These are phyloP conservation scores for Tetradesmus obliquus DNA, from an alignment of 139 green algal species.

Conservation along the genomic window DNA sequence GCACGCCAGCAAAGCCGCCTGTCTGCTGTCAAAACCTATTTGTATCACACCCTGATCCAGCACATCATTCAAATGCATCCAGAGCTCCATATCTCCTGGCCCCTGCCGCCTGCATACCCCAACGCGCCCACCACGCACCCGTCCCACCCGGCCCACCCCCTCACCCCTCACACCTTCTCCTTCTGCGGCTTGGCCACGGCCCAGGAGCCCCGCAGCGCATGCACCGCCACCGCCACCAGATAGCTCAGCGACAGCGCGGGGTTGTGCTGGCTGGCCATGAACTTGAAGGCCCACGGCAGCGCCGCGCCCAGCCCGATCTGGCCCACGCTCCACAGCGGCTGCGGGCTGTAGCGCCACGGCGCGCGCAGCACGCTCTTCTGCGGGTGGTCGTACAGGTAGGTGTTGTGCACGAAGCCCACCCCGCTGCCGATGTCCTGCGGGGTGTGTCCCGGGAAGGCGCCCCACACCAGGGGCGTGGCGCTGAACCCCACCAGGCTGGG, in stretches of 20 bases:
- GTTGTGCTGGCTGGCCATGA: conserved; percentile 32
- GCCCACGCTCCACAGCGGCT: conserved; percentile 70
- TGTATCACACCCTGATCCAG: too few species aligned
- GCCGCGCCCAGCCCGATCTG: conserved; percentile 61
- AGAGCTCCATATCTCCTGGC: too few species aligned
- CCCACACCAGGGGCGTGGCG: conserved; percentile 73
- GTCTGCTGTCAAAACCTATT: too few species aligned
- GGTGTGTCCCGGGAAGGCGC: conserved; percentile 70
- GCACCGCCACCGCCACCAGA: conserved; percentile 22
- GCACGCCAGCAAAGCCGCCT: too few species aligned
- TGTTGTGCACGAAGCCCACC: conserved; percentile 87
- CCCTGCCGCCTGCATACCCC: too few species aligned
- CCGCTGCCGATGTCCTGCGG: conserved; percentile 76
- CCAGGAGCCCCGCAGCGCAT: conserved; percentile 39
- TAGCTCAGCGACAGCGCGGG: conserved; percentile 20
- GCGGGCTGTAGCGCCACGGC: conserved; percentile 72
- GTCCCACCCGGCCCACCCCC: too few species aligned
- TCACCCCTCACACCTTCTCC: neutral
- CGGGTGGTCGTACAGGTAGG: conserved; percentile 77
- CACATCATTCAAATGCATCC: too few species aligned
- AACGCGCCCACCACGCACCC: too few species aligned
- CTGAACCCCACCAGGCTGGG: conserved; percentile 65
- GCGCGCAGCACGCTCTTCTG: conserved; percentile 83
- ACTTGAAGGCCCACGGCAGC: conserved; percentile 29
- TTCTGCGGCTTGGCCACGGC: neutral